Evolutionary conservation across 495 filamentous ascomycete genomes (phyloP).

Genomic region (Neurospora sp.): DNA sequence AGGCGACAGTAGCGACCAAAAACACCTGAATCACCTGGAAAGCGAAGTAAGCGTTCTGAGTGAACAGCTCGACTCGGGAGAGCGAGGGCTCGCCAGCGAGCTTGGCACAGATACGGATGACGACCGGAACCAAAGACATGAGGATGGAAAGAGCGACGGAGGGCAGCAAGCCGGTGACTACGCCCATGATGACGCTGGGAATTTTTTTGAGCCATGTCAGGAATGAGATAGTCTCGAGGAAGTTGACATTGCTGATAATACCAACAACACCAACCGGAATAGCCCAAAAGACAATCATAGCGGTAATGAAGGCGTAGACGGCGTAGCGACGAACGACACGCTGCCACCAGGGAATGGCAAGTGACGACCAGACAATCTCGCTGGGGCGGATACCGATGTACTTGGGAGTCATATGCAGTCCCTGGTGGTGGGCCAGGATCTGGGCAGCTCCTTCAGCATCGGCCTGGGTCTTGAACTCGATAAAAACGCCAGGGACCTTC

Average conservation of each 20-base stretch:
- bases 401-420: constrained; percentile 85
- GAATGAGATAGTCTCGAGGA: constrained; percentile 52
- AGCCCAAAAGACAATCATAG: constrained; percentile 89
- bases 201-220: constrained; percentile 65
- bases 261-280: constrained; percentile 85
- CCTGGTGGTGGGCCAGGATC: constrained; percentile 77
- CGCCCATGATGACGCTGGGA: constrained; percentile 60
- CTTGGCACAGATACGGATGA: constrained; percentile 69
- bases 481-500: constrained; percentile 67
- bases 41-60: constrained; percentile 73
- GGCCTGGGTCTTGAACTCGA: constrained; percentile 73
- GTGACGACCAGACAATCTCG: constrained; percentile 84
- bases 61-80: constrained; percentile 63
- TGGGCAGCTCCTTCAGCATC: constrained; percentile 84
- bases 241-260: constrained; percentile 74
- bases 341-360: constrained; percentile 85
- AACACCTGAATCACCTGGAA: constrained; percentile 94
- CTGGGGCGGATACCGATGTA: constrained; percentile 76
- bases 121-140: constrained; percentile 80
- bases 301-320: constrained; percentile 60
- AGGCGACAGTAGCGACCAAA: constrained; percentile 71
- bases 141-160: constrained; percentile 69
- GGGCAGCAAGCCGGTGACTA: constrained; percentile 79
- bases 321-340: constrained; percentile 59
- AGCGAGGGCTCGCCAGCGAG: constrained; percentile 59